A percentile compares a stretch with the other conserved stretches of the same genome.
Evolutionary conservation across 2,329 filamentous ascomycete species (phyloP).

Genomic region (Aspergillus sp.): DNA sequence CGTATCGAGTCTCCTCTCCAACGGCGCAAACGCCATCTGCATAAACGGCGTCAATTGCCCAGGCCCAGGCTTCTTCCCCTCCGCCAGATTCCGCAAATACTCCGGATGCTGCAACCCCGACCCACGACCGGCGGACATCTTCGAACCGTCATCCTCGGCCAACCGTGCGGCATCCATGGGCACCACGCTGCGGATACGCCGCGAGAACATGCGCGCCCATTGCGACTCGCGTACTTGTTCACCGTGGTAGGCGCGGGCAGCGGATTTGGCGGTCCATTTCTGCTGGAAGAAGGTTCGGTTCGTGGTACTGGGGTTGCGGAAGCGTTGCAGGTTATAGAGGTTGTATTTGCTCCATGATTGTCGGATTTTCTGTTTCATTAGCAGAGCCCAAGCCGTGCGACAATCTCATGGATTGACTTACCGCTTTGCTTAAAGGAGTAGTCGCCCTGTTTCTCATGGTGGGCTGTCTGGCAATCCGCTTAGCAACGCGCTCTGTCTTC

Average conservation of each 20-base stretch:
- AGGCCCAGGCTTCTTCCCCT: background rate
- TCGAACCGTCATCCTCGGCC: constrained; percentile 70
- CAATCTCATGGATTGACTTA: constrained; percentile 14
- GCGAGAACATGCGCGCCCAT: constrained; percentile 88
- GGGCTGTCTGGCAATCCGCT: constrained; percentile 8
- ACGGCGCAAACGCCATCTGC: constrained; percentile 88
- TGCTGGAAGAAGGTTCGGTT: constrained; percentile 84
- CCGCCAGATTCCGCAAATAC: background rate
- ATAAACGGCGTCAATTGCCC: constrained; percentile 65
- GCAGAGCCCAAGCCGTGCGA: background rate
- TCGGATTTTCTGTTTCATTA: constrained; percentile 64
- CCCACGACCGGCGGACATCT: constrained; percentile 74
- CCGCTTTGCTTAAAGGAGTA: constrained; percentile 33
- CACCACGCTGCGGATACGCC: constrained; percentile 70
- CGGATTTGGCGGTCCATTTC: constrained; percentile 88
- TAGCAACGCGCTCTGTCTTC: constrained; percentile 1
- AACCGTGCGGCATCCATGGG: constrained; percentile 77
- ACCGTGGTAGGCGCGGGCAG: constrained; percentile 81
- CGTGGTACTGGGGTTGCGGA: constrained; percentile 39
- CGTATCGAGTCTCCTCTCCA: constrained; percentile 87
- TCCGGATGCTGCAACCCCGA: constrained; percentile 50
- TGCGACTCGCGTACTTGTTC: constrained; percentile 88
- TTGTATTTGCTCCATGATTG: constrained; percentile 98
- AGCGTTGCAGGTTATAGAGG: constrained; percentile 71
- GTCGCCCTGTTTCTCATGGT: constrained; percentile 41